Conservation (phyloP, 1,139 yeast genomes). For the Debaryomycetaceae sp. region DNA sequence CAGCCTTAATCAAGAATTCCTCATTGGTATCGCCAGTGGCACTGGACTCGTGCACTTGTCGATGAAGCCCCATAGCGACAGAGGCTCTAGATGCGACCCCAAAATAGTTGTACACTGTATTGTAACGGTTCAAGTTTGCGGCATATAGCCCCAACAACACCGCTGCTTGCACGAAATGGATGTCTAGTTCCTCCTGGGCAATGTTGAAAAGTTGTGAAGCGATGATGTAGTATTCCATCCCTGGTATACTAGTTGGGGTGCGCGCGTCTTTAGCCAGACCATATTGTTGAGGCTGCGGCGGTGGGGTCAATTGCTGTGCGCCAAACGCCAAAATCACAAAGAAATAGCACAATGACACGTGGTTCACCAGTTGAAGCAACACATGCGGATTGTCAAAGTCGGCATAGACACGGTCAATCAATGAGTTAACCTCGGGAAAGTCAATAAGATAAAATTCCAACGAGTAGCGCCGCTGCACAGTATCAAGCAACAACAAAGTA, state of each 20-base stretch:
- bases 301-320: conserved; percentile 24
- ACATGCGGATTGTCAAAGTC: conserved; percentile 16
- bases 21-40: background rate
- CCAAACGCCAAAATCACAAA: conserved; percentile 35
- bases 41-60: conserved; percentile 13
- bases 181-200: conserved; percentile 36
- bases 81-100: conserved; percentile 49
- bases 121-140: conserved; percentile 45
- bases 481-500: conserved; percentile 6
- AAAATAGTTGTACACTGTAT: conserved; percentile 44
- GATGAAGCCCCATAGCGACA: conserved; percentile 42
- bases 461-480: conserved; percentile 18
- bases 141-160: conserved; percentile 43
- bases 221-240: conserved; percentile 33
- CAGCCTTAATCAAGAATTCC: conserved; percentile 14
- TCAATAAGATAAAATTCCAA: conserved; percentile 40
- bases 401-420: conserved; percentile 25
- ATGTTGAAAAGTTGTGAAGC: conserved; percentile 38
- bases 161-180: conserved; percentile 42
- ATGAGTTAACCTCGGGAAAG: conserved; percentile 14
- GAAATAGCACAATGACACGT: conserved; percentile 23
- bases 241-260: conserved; percentile 26
- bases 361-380: conserved; percentile 4
- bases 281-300: conserved; percentile 8
- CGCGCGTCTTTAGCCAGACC: too few species aligned